A percentile compares a stretch with the other conserved stretches of the same genome.
These are phyloP conservation scores for Hypoxylon sp. DNA, from an alignment of 2,329 filamentous ascomycete genomes.

Conservation along the genomic window DNA sequence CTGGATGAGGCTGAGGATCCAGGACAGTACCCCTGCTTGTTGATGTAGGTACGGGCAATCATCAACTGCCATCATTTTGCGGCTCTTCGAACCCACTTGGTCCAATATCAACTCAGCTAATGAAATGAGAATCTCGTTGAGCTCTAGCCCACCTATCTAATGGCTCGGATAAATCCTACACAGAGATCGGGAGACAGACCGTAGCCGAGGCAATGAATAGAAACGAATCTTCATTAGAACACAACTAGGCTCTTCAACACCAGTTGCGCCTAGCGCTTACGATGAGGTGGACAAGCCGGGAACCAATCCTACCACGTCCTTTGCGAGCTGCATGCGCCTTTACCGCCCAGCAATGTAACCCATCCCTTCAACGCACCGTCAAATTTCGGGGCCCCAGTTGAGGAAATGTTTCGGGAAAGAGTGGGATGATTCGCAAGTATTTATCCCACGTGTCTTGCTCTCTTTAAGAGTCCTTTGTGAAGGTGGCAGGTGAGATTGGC, in stretches of 20 bases:
- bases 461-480: slow-evolving; percentile 7
- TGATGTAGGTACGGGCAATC: slow-evolving; percentile 1
- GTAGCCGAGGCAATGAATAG: neutral
- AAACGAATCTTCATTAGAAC: neutral
- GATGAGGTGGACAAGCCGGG: neutral
- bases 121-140: neutral
- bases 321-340: slow-evolving; percentile 31
- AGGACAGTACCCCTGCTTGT: slow-evolving; percentile 25
- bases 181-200: neutral
- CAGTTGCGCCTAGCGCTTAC: slow-evolving; percentile 41
- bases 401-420: slow-evolving; percentile 19
- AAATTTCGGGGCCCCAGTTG: slow-evolving; percentile 17
- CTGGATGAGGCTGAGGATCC: slow-evolving; percentile 40
- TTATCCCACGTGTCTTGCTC: slow-evolving; percentile 34
- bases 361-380: slow-evolving; percentile 34
- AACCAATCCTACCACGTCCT: slow-evolving; percentile 25
- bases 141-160: neutral
- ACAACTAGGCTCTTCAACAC: slow-evolving; percentile 21
- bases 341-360: slow-evolving; percentile 42
- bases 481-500: slow-evolving; percentile 7
- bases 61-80: neutral
- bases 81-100: neutral
- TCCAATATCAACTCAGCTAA: neutral
- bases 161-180: neutral
- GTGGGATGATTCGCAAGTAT: slow-evolving; percentile 38